Evolutionary conservation across 2,329 filamentous ascomycete species (phyloP).

Genomic region (Rhynchosporium secalis): DNA sequence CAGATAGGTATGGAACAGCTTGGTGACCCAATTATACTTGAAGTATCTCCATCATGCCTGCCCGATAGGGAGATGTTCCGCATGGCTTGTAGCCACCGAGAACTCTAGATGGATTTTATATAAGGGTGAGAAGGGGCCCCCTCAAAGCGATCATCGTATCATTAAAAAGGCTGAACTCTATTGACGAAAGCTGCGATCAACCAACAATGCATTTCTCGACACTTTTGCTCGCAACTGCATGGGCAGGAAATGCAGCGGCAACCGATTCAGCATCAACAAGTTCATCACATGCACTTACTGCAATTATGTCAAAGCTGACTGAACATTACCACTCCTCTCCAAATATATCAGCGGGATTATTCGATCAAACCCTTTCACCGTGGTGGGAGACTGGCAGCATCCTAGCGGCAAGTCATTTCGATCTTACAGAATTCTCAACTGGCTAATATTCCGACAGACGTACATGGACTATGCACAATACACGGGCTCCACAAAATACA

Average conservation of each 20-base stretch:
- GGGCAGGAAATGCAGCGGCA: neutral
- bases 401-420: conserved; percentile 2
- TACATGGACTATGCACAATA: conserved; percentile 17
- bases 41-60: too few species aligned
- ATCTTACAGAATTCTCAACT: neutral
- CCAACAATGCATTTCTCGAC: neutral
- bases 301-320: conserved; percentile 13
- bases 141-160: neutral
- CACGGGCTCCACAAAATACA: conserved; percentile 1
- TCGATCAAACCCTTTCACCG: conserved; percentile 12
- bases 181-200: neutral
- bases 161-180: neutral
- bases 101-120: too few species aligned
- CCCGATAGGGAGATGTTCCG: too few species aligned
- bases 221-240: neutral
- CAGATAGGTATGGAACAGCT: too few species aligned
- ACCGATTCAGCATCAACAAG: neutral
- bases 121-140: too few species aligned
- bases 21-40: too few species aligned
- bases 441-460: neutral
- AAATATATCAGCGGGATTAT: conserved; percentile 11
- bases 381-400: conserved; percentile 18
- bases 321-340: conserved; percentile 12
- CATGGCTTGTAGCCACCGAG: too few species aligned
- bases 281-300: neutral